Evolutionary conservation across 2,329 filamentous ascomycete genomes (phyloP).

Genomic region (Claviceps sp.): DNA sequence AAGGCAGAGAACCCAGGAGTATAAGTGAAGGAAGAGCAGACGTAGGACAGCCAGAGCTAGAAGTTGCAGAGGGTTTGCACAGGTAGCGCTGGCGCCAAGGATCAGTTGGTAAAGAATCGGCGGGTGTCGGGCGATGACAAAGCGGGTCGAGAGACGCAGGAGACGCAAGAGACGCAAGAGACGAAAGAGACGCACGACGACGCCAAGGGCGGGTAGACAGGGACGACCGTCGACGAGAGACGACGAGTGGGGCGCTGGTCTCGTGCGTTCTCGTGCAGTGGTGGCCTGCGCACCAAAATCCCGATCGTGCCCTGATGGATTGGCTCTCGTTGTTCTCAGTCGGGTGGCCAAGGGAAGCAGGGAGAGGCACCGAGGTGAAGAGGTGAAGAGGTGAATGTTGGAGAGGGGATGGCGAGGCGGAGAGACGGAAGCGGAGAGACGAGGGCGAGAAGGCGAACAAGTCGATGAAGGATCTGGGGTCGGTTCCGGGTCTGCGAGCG

Average conservation of each 20-base stretch:
- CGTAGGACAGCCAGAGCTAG: not conserved
- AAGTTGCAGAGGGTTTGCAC: not conserved
- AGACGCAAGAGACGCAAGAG: too few species aligned
- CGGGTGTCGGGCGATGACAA: slow-evolving; percentile 5
- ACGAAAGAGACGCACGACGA: not conserved
- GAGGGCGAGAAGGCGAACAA: not conserved
- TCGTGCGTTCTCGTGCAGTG: not conserved
- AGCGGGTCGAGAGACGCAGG: not conserved
- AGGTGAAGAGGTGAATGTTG: not conserved
- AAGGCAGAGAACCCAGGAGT: not conserved
- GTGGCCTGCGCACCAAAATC: not conserved
- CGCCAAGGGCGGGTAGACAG: not conserved
- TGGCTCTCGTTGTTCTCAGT: not conserved
- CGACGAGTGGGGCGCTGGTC: not conserved
- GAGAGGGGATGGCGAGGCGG: not conserved
- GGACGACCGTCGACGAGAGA: not conserved
- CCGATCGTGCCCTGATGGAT: not conserved
- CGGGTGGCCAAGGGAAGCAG: not conserved
- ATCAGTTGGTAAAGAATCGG: not conserved
- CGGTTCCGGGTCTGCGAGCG: not conserved
- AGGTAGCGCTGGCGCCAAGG: not conserved
- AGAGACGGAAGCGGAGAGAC: not conserved
- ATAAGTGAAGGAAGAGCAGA: not conserved
- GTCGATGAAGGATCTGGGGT: not conserved
- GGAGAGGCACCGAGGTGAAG: not conserved